A percentile compares a stretch with the other conserved stretches of the same genome.
Conservation (phyloP, 768 basidiomycete species). For the Agaricus sinodeliciosus region DNA sequence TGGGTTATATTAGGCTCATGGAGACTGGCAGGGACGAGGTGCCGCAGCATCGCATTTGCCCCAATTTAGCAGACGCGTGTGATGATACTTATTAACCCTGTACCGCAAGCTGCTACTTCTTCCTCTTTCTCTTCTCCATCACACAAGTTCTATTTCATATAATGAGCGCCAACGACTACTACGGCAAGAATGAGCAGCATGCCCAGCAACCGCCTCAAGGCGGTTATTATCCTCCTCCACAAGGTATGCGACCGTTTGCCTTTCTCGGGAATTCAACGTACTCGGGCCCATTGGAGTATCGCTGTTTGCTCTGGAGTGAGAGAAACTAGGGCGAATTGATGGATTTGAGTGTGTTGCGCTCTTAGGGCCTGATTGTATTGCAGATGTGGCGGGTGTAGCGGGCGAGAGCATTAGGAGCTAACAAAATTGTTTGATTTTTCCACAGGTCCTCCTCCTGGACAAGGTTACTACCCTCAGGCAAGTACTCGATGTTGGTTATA, state of each 20-base stretch:
- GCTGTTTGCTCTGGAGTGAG: neutral
- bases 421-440: conserved; percentile 3
- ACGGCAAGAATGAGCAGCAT: conserved; percentile 46
- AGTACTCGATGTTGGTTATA: conserved; percentile 5
- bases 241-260: conserved; percentile 19
- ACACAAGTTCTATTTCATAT: conserved; percentile 13
- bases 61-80: conserved; percentile 8
- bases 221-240: conserved; percentile 33
- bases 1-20: conserved; percentile 4
- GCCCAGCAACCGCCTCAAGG: conserved; percentile 39
- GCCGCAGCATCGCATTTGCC: conserved; percentile 1
- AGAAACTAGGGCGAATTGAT: neutral
- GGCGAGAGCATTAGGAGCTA: neutral
- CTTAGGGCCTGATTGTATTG: neutral
- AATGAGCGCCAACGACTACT: conserved; percentile 78
- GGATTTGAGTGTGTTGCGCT: neutral
- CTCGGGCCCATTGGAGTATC: neutral
- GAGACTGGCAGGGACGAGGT: neutral
- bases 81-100: conserved; percentile 20
- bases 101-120: conserved; percentile 22
- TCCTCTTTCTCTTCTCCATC: conserved; percentile 12
- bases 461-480: conserved; percentile 63
- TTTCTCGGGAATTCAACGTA: neutral
- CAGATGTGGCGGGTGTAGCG: neutral
- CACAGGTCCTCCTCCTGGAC: conserved; percentile 47